Evolutionary conservation across 306 rosid genomes (phyloP), one percentile per base, ranked within the genome.

Genomic region (Vigna trinervia): DNA sequence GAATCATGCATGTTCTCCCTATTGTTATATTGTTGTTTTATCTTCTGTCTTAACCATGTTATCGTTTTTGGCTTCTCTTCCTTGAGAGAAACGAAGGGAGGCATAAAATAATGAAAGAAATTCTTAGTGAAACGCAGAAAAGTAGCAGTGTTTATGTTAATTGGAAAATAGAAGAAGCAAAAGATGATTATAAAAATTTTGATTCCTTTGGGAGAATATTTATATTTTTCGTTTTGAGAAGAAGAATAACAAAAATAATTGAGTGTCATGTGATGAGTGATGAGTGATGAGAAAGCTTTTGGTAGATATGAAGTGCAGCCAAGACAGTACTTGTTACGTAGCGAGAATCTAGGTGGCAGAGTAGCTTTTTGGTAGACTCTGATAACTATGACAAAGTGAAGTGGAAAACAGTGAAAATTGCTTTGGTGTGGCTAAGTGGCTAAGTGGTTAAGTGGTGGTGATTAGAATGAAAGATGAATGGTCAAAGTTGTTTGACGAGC

Each of bases 1-100:
- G 62, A 82, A 83, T 78, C 85, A 77, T 80, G 86, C 83, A 86
- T 87, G 84, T 80, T 56, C 60, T 56, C 74, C 17, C 36, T 20
- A 79, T 80, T 39, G 54, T 50, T 54, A 53, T 54, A 53, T 74
- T 64, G 64, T 80, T 86, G 69, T 84, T 79, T 83, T 65, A 68
- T 81, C 60, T 79, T 69, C 1, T 83, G 70, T 84, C 84, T 82
- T 78, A 52, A 20, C 64, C 64, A 74, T 75, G 65, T 80, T 64
- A 72, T 74, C 84, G 74, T 80, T 82, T 77, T 76, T 79, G 72
- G 64, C 39, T 77, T 71, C 70, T 32, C 74, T 68, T 69, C 28
- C 15, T 62, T 34, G 74, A 58, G 47, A 75, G 50, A 47, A 51
- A 59, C 11, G 39, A 36, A 48, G 8, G 66, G 62, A 34, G 19